Percentiles rank a stretch among this genome's conserved stretches.
Conservation (phyloP, 257 asterid genomes). For the Leptodermis oblonga region DNA sequence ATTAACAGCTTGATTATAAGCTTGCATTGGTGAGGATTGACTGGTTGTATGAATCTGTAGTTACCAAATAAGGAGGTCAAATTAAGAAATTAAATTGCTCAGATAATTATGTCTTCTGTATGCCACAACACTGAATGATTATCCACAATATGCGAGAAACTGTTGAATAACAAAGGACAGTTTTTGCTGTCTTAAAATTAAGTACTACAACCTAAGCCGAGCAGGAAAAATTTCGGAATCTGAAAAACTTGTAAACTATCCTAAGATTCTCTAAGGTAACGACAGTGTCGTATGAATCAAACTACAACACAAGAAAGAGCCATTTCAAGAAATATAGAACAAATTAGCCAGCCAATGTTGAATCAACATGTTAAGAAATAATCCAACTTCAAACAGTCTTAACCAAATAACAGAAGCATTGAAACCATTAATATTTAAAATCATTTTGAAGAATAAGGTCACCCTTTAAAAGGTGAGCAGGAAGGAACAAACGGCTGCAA, state of each 20-base stretch:
- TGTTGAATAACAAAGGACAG: background rate
- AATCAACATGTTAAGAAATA: background rate
- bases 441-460: background rate
- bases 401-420: background rate
- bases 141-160: background rate
- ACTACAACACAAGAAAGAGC: background rate
- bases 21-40: constrained; percentile 99
- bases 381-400: background rate
- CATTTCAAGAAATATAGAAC: background rate
- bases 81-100: background rate
- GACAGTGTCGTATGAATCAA: background rate
- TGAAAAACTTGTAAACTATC: background rate
- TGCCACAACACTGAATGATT: background rate
- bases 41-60: constrained; percentile 87
- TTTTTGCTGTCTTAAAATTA: background rate
- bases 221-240: background rate
- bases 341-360: background rate
- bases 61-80: constrained; percentile 9
- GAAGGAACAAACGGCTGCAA: background rate
- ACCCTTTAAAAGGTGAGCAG: too few relatives aligned
- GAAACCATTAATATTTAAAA: background rate
- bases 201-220: background rate
- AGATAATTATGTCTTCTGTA: background rate
- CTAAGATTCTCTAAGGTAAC: background rate
- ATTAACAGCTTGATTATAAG: constrained; percentile 93